phyloP scores from a whole-genome alignment of 805 yeast species.

The Schwanniomyces occidentalis region DNA sequence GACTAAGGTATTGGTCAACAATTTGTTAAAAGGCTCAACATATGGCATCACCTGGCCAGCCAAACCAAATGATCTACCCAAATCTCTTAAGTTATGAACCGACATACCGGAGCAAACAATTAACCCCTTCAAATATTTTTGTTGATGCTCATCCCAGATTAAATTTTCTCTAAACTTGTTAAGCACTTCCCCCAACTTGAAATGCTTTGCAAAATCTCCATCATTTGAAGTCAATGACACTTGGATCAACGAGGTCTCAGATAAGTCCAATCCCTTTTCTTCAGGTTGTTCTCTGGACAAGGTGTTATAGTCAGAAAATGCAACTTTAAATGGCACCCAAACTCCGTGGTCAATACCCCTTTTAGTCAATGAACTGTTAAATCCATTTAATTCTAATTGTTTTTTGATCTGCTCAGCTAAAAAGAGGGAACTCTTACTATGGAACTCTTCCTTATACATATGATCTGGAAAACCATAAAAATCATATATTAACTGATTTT shows the following conservation, averaged over 20 bases:
- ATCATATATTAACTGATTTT: conserved; percentile 67
- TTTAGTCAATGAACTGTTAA: conserved; percentile 43
- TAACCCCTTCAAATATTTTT: conserved; percentile 32
- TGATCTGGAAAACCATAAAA: conserved; percentile 70
- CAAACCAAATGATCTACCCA: conserved; percentile 25
- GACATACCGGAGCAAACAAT: conserved; percentile 75
- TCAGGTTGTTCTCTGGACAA: conserved; percentile 18
- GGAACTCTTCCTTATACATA: conserved; percentile 65
- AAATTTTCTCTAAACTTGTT: conserved; percentile 48
- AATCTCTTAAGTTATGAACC: conserved; percentile 70
- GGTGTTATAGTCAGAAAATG: conserved; percentile 46
- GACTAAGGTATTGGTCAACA: conserved; percentile 43
- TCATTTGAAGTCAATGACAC: conserved; percentile 47
- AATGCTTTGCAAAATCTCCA: conserved; percentile 41
- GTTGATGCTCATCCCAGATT: conserved; percentile 29
- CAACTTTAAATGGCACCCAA: conserved; percentile 79
- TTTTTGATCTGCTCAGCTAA: conserved; percentile 48
- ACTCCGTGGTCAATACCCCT: conserved; percentile 83
- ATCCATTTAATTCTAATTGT: conserved; percentile 42
- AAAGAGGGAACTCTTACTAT: conserved; percentile 42
- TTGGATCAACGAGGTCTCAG: conserved; percentile 50
- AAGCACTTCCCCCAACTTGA: conserved; percentile 57
- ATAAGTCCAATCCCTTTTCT: conserved; percentile 39
- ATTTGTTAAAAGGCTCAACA: conserved; percentile 49
- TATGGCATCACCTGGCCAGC: conserved; percentile 43